Base-by-base conservation (phyloP, 2,329 filamentous ascomycete genomes). In the Fusarium siculi region DNA sequence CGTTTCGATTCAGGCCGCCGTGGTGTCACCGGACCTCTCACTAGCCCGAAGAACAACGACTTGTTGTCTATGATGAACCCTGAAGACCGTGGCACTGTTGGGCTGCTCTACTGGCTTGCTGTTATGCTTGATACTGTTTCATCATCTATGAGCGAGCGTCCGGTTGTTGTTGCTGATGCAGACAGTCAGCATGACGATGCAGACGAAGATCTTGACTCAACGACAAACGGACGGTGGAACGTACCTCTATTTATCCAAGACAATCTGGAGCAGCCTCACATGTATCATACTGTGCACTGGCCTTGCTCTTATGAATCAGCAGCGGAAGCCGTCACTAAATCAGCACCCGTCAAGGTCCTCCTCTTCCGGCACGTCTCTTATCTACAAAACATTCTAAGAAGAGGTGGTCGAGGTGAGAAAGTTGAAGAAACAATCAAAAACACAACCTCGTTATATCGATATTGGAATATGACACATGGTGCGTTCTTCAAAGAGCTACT, bases 111-210 rank as follows among this genome's bases (percentile, higher is more conserved):
- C 74, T 90, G 88, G 88, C 80, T 90, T 21, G 86, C 85, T 0
- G 81, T 89, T 50, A 90, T 90, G 88, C 87, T 89, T 53, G 88
- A 90, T 73, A 90, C 88, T 0, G 78, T 89, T 14, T 88, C 86
- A 0, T 84, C 88, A 0, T 87, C 87, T 3, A 87, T 90, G 82
- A 83, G 86, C 39, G 70, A 79, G 65, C 70, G 78, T 30, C 76
- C 78, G 0, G 76, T 83, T 8, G 81, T 81, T 0, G 78, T 84
- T 5, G 74, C 79, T 2, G 82, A 84, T 49, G 81, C 83, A n/a
- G 81, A 83, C 50, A 82, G 81, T 50, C 81, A 82, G 39, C 81
- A 80, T 59, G 78, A 80, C 14, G 76, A 72, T 28, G 72, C 63
- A 40, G 64, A 64, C 23, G 73, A 76, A 11, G 66, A 71, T 14